Conservation (phyloP, 352 stramenopile species). For the Globisporangium sylvaticum region DNA sequence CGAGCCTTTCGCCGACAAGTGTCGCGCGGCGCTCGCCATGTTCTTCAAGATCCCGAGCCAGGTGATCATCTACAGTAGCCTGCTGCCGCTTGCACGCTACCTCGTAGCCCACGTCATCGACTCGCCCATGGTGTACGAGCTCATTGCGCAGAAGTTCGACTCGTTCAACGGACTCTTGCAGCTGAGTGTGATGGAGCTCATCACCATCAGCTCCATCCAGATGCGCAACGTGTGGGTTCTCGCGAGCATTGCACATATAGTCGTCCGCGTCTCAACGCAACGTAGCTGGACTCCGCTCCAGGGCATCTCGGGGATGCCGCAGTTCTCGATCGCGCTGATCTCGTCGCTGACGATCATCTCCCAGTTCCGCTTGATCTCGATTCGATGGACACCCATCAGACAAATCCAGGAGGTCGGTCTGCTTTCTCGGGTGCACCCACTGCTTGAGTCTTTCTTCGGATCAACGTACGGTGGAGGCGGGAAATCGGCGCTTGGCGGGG, state of each 20-base stretch:
- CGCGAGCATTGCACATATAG: constrained; percentile 2
- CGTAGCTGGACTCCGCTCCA: constrained; percentile 9
- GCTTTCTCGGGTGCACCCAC: not conserved
- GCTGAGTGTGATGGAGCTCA: constrained; percentile 17
- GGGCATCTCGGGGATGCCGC: constrained; percentile 18
- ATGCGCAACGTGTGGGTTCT: constrained; percentile 21
- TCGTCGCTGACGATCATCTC: constrained; percentile 15
- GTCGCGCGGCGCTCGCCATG: not conserved
- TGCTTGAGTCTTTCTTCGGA: constrained; percentile 1
- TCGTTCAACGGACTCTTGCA: constrained; percentile 19
- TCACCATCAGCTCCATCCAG: constrained; percentile 9
- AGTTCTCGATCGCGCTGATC: constrained; percentile 25
- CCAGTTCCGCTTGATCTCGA: constrained; percentile 9
- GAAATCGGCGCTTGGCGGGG: not conserved
- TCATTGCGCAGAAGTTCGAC: constrained; percentile 20
- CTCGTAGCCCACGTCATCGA: constrained; percentile 3
- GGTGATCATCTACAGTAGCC: constrained; percentile 7
- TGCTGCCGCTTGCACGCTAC: constrained; percentile 1
- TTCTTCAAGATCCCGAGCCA: constrained; percentile 21
- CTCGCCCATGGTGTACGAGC: constrained; percentile 10
- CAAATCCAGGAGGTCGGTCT: not conserved
- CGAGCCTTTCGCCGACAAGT: no score
- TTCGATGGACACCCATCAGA: constrained; percentile 5
- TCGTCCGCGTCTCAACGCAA: constrained; percentile 11
- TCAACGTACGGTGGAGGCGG: not conserved